Evolutionary conservation across 2,329 filamentous ascomycete species (phyloP), one percentile per base, ranked within the genome.

Genomic region (Monascus ruber): DNA sequence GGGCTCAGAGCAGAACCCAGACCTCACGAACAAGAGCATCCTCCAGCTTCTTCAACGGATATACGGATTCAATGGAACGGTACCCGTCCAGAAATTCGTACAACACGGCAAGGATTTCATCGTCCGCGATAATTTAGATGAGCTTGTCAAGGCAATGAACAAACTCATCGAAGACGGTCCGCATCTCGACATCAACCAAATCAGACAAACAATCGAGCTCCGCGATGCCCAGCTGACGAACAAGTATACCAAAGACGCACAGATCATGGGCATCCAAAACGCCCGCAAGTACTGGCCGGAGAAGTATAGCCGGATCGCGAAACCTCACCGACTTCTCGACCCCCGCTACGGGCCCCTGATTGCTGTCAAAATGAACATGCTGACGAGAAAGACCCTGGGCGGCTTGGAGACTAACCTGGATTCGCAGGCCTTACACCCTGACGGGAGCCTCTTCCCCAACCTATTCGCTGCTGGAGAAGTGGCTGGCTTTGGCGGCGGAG

Each of bases 1-100:
- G 0, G 76, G 76, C 6, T 77, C 74, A 0, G 76, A 79, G 57
- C 76, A 79, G 60, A 79, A 79, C 58, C 73, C 74, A 0, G 76
- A 79, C 47, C 45, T 79, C 26, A 76, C 74, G 1, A 58, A 53
- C 52, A 79, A 79, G 60, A 77, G 70, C 51, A 57, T 73, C 35
- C 70, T 71, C 66, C 55, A 71, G 50, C 47, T 75, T 2, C 57
- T 77, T n/a, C 62, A 62, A 48, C 67, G 76, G 26, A 42, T 76
- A 25, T 66, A 78, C 33, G 65, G 68, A 41, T 64, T 62, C 34
- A 71, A 71, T 42, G 75, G 75, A 10, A 72, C 75, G 0, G 42
- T 65, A 0, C 67, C 68, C 0, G 75, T 79, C 5, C 75, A 77
- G 43, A 70, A 70, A 42, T 79, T 79, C 49, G 66, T 73, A 54